These are phyloP conservation scores for Kwoniella mangroviensis DNA, from an alignment of 768 basidiomycete genomes.

Conservation along the genomic window DNA sequence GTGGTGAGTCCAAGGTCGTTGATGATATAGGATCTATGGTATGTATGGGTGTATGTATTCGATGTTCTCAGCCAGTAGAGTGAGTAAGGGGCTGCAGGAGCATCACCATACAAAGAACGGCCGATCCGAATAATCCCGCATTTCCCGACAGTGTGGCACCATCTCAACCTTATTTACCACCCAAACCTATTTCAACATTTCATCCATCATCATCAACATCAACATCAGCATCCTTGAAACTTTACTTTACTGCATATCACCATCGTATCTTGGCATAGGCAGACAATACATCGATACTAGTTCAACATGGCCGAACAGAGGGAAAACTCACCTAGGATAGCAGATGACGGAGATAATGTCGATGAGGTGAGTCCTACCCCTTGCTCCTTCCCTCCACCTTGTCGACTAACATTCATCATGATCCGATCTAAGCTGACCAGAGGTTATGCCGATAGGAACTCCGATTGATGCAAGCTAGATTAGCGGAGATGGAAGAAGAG, in stretches of 20 bases:
- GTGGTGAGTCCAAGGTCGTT: slow-evolving; percentile 17
- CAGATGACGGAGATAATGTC: slow-evolving; percentile 44
- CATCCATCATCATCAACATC: not conserved
- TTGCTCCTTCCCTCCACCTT: slow-evolving; percentile 1
- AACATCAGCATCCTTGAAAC: too few relatives aligned
- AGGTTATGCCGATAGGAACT: too few relatives aligned
- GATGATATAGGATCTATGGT: not conserved
- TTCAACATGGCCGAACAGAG: slow-evolving; percentile 42
- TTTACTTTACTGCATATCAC: too few relatives aligned
- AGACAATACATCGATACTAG: not conserved
- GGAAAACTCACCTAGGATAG: slow-evolving; percentile 44
- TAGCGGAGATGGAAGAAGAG: slow-evolving; percentile 57
- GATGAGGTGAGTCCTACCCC: slow-evolving; percentile 43
- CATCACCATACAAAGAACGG: slow-evolving; percentile 14
- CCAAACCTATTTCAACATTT: not conserved
- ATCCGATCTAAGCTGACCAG: too few relatives aligned
- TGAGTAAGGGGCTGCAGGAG: not conserved
- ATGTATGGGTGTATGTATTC: slow-evolving; percentile 2
- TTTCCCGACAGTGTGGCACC: slow-evolving; percentile 33
- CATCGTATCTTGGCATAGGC: not conserved
- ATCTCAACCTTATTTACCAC: not conserved
- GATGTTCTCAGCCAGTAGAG: not conserved
- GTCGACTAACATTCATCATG: too few relatives aligned
- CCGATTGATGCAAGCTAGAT: slow-evolving; percentile 54
- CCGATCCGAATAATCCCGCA: slow-evolving; percentile 11